Evolutionary conservation across 306 rosid species (phyloP).

Genomic region (Vachellia pachyceras): DNA sequence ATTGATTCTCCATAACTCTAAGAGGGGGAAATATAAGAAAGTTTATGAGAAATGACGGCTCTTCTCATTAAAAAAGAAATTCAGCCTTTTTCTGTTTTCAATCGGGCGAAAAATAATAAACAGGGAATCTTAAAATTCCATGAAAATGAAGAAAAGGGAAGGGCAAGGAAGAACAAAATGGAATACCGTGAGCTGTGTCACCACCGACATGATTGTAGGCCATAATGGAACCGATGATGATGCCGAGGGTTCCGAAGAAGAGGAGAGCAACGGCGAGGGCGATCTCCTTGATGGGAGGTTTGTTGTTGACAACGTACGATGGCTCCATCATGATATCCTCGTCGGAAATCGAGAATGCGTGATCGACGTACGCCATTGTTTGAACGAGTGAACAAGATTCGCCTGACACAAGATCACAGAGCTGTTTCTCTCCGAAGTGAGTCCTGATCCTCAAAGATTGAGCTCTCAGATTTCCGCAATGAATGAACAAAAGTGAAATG

Average conservation of each 20-base stretch:
- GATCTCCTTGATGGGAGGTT: conserved; percentile 91
- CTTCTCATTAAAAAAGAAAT: not conserved
- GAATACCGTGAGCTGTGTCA: conserved; percentile 90
- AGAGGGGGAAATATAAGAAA: too few relatives aligned
- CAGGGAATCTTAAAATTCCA: not conserved
- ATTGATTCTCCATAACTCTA: not conserved
- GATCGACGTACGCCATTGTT: conserved; percentile 88
- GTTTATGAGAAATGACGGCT: conserved; percentile 16
- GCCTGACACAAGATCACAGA: not conserved
- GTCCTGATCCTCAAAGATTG: not conserved
- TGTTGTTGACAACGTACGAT: conserved; percentile 79
- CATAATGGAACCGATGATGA: conserved; percentile 81
- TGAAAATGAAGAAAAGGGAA: not conserved
- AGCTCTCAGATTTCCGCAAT: not conserved
- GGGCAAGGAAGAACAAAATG: not conserved
- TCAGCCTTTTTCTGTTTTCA: not conserved
- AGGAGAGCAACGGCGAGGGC: conserved; percentile 92
- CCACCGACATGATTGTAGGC: conserved; percentile 88
- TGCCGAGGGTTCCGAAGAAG: conserved; percentile 77
- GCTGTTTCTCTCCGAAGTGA: not conserved
- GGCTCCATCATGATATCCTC: conserved; percentile 91
- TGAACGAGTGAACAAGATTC: not conserved
- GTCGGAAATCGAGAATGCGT: conserved; percentile 93
- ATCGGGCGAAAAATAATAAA: not conserved
- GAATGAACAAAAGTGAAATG: not conserved